A percentile compares a stretch with the other conserved stretches of the same genome.
phyloP scores from a whole-genome alignment of 495 filamentous ascomycete genomes.

The Podospora pseudocomata region DNA sequence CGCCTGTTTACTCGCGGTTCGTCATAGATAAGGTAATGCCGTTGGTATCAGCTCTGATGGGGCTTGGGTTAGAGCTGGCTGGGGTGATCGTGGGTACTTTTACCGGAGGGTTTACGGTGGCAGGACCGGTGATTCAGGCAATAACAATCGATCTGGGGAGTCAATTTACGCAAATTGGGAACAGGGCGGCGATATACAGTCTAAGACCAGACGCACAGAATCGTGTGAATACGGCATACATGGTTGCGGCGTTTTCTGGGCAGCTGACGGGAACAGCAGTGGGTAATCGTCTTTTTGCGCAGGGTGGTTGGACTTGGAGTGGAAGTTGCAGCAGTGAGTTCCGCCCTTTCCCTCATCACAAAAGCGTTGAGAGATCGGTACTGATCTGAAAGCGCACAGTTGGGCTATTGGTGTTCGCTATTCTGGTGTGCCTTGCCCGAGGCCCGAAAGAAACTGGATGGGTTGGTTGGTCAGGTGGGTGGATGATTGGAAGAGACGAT shows the following conservation, averaged over 20 bases:
- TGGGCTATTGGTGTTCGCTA: constrained; percentile 58
- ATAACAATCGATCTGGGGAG: constrained; percentile 68
- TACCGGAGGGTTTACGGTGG: constrained; percentile 60
- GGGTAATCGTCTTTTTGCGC: constrained; percentile 66
- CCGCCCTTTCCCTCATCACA: not conserved
- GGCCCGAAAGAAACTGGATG: constrained; percentile 69
- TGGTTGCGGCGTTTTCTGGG: constrained; percentile 70
- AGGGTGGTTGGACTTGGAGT: constrained; percentile 65
- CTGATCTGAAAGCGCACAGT: constrained; percentile 31
- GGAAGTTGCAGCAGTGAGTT: constrained; percentile 56
- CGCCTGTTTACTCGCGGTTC: constrained; percentile 63
- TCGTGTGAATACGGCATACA: constrained; percentile 78
- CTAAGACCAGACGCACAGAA: constrained; percentile 71
- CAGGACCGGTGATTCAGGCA: constrained; percentile 73
- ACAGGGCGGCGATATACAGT: constrained; percentile 65
- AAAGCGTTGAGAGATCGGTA: not conserved
- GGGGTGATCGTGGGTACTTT: constrained; percentile 71
- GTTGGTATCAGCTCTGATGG: constrained; percentile 62
- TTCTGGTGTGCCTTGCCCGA: constrained; percentile 54
- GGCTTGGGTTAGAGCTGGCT: constrained; percentile 51
- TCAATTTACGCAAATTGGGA: constrained; percentile 73
- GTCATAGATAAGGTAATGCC: constrained; percentile 68
- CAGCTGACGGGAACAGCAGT: constrained; percentile 73
- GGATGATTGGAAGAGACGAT: constrained; percentile 45
- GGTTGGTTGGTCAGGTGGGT: constrained; percentile 74